Base-by-base conservation (phyloP, 2,329 filamentous ascomycete species). In the Exophiala sp. region DNA sequence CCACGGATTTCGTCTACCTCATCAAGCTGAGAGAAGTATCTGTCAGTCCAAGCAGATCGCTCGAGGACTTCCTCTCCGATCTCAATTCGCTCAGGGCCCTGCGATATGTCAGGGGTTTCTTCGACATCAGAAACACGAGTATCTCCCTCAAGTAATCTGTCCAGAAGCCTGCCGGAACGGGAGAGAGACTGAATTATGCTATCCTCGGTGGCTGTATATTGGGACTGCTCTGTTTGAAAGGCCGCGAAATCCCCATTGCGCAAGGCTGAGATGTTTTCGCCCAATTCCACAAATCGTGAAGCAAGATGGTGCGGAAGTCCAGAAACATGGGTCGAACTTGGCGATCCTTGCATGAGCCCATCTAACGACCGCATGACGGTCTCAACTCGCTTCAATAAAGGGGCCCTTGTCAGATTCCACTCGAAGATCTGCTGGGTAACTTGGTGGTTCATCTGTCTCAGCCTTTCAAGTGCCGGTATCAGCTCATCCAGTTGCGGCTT, bases 161-260 rank as follows among this genome's bases (percentile, higher is more conserved):
- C 47, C 38, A 50, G n/a, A 34, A 21, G 35, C 10, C 32, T 41
- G 27, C 35, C 34, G 21, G 41, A 44, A 18, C 37, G 34, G 21
- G 29, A 40, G 1, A 50, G 42, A 14, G 41, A 39, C 16, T 51
- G 48, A n/a, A 51, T 42, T 13, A 46, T 46, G 21, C 38, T 29
- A 24, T 41, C 14, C 29, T 50, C 48, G n/a, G 37, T 18, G 11
- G 23, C 16, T 27, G 18, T 37, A 29, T 40, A 43, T 29, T 14
- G 14, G 8, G 35, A 22, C 23, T 35, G 18, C 2, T 46, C 23
- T 9, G 37, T 32, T 16, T 46, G 27, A 19, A 51, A 35, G 8
- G 43, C 21, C n/a, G 48, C 35, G 23, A 46, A 46, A 29, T 27
- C 21, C 27, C 38, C 21, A 16, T 27, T 35, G 29, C 14, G 14